Base-by-base conservation (phyloP, 345 rosid genomes). In the Triadica sebifera region DNA sequence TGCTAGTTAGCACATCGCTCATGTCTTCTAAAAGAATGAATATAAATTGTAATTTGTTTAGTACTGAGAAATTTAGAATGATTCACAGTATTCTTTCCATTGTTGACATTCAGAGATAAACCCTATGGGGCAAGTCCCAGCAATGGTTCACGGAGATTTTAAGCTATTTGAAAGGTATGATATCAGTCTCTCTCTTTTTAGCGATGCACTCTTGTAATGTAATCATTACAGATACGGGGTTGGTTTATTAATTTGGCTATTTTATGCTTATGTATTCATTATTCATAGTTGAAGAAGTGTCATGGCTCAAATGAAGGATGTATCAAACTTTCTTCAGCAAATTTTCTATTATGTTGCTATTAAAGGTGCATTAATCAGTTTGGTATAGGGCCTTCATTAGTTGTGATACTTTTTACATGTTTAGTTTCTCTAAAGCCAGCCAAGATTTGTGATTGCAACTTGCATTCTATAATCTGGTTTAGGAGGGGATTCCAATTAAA, bases 111-210 rank as follows among this genome's bases (percentile, higher is more conserved):
- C 90, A 92, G 97, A 83, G 34, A 76, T 92, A 67, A 94, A 94
- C 67, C 94, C 97, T 19, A 74, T 89, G 89, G 61, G 76, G 57
- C 77, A 86, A 70, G 89, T 94, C 68, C 98, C 97, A 2, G 89
- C 89, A 55, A 87, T 92, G 53, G 84, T 87, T 71, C 97, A 94
- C 81, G 98, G 94, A 64, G 85, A 86, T 57, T 83, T 92, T 80
- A 88, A 85, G 86, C 89, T 92, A 56, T 94, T 85, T 63, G 98
- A 94, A 86, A 94, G 98, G 98, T 92, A 82, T 38, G 59, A 60
- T 1, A 8, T 19, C 37, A 12, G 39, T 59, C 25, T 67, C 57
- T 71, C 50, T 62, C 39, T 3, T 59, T 43, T 3, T 19, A 19
- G 3, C 9, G 24, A 29, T 39, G 11, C 29, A 50, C 37, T 19